phyloP scores from a whole-genome alignment of 331 rosid genomes.

The Erythrophleum ivorense region DNA sequence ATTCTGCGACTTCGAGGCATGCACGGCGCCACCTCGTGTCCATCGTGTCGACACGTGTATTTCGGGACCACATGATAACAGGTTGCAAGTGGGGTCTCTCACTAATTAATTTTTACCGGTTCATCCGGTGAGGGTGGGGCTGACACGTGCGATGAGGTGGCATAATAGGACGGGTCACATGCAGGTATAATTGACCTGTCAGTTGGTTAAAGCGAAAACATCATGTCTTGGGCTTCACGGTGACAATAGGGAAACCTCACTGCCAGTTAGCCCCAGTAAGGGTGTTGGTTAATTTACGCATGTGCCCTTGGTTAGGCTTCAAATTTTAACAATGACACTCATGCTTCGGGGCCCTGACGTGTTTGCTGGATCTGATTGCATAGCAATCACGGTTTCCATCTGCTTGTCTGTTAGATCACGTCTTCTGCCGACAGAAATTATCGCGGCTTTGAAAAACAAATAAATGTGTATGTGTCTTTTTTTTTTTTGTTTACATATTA shows the following conservation, averaged over 20 bases:
- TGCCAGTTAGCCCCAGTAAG: background rate
- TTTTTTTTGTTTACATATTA: background rate
- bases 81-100: background rate
- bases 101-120: conserved; percentile 8
- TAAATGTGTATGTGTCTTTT: background rate
- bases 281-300: background rate
- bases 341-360: conserved; percentile 7
- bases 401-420: conserved; percentile 12
- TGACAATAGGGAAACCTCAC: background rate
- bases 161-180: conserved; percentile 31
- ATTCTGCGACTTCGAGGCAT: conserved; percentile 29
- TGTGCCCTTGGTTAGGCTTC: background rate
- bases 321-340: background rate
- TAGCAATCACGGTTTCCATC: background rate
- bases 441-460: background rate
- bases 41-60: background rate
- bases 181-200: conserved; percentile 32
- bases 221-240: conserved; percentile 6
- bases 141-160: conserved; percentile 42
- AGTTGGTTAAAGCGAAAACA: conserved; percentile 32
- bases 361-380: conserved; percentile 23
- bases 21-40: conserved; percentile 43
- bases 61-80: background rate
- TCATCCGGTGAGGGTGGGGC: conserved; percentile 21
- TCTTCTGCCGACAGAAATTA: conserved; percentile 38